Evolutionary conservation across 2,329 filamentous ascomycete species (phyloP), one percentile per base, ranked within the genome.

Genomic region (Septoria petroselini): DNA sequence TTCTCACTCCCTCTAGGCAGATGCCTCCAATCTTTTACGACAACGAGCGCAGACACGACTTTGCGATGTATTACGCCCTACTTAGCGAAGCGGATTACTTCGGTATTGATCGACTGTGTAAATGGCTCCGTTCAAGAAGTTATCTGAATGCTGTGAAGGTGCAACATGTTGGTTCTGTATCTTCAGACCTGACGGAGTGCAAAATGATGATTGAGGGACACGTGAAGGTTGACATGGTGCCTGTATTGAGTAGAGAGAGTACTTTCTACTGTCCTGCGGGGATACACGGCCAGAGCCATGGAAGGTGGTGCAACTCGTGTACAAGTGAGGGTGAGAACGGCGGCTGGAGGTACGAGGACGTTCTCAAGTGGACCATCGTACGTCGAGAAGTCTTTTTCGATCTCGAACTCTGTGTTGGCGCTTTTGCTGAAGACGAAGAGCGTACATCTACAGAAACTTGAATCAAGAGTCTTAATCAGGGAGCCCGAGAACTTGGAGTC

Each of bases 51-150:
- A 37, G 45, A 9, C 45, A 41, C 37, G 45, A 48, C n/a, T 40
- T 48, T 17, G 17, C 45, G 15, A 18, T 29, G 34, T 48, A 48
- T 37, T 37, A 48, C 18, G 23, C 21, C 11, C 34, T 48, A 4
- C 35, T 41, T 23, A 21, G 37, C 17, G 45, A 48, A 31, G 45
- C 45, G 11, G 33, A 48, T 21, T 44, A 44, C 12, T 48, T 41
- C 14, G 45, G 33, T 7, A 48, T 48, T 37, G 34, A 40, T 18
- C 45, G 45, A 29, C 45, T 48, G 4, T 21, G 45, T 15, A 41
- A 31, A 12, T 41, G 45, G 35, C n/a, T n/a, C n/a, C n/a, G n/a
- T n/a, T n/a, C n/a, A n/a, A n/a, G n/a, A n/a, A n/a, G n/a, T n/a
- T n/a, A n/a, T n/a, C n/a, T n/a, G n/a, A n/a, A n/a, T n/a, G n/a